Conservation (phyloP, 179 eudicot genomes). For the Sideroxylon spinosum region DNA sequence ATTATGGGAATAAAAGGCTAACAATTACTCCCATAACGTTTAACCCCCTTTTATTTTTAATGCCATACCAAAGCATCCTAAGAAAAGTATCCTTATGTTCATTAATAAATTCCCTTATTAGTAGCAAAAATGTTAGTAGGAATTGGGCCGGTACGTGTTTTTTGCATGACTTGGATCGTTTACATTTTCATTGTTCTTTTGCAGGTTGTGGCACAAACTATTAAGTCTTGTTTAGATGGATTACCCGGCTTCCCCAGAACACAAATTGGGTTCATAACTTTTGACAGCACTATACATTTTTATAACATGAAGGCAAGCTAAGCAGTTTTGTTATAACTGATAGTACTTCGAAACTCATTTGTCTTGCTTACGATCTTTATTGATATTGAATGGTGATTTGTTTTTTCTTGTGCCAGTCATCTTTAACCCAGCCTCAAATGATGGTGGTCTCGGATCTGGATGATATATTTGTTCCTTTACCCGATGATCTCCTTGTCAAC, state of each 20-base stretch:
- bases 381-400: constrained; percentile 13
- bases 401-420: constrained; percentile 59
- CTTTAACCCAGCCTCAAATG: constrained; percentile 97
- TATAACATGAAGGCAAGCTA: constrained; percentile 88
- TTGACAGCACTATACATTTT: constrained; percentile 91
- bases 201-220: constrained; percentile 89
- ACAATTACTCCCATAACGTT: too few relatives aligned
- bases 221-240: constrained; percentile 79
- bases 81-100: not conserved
- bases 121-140: not conserved
- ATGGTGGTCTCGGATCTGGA: constrained; percentile 96
- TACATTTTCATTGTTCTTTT: constrained; percentile 17
- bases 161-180: not conserved
- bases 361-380: not conserved
- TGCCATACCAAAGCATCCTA: too few relatives aligned
- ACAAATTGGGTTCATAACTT: constrained; percentile 96
- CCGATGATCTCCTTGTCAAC: constrained; percentile 98
- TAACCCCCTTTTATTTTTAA: too few relatives aligned
- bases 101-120: not conserved
- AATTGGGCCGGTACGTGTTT: constrained; percentile 6
- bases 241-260: constrained; percentile 89
- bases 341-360: not conserved
- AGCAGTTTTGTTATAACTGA: constrained; percentile 1
- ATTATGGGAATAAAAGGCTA: too few relatives aligned
- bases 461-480: constrained; percentile 88